These are phyloP conservation scores for Neofusicoccum parvum DNA, from an alignment of 2,329 filamentous ascomycete species.

Conservation along the genomic window DNA sequence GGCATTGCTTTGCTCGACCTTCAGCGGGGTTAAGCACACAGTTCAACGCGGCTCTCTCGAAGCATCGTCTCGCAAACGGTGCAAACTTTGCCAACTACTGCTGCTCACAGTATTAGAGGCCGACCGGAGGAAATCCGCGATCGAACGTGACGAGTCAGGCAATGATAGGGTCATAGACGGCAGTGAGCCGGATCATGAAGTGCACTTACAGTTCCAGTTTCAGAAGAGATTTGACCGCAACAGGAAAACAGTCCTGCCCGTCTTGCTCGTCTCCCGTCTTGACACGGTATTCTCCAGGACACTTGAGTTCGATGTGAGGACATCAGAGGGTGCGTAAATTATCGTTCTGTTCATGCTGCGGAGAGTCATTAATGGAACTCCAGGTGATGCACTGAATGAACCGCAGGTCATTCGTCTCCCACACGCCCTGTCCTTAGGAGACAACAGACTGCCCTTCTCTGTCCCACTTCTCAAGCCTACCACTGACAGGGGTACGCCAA, in stretches of 20 bases:
- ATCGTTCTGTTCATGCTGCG: background rate
- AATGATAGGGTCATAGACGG: background rate
- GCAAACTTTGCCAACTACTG: slow-evolving; percentile 12
- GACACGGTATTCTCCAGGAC: slow-evolving; percentile 8
- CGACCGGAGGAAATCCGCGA: background rate
- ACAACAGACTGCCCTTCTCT: background rate
- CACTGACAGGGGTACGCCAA: slow-evolving; percentile 1
- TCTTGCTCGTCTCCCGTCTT: background rate
- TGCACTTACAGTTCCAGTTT: slow-evolving; percentile 2
- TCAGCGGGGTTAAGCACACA: background rate
- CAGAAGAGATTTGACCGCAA: background rate
- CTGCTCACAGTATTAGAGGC: background rate
- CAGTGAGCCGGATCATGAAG: background rate
- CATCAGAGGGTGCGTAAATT: background rate
- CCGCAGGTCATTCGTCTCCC: background rate
- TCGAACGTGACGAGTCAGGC: background rate
- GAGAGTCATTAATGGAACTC: background rate
- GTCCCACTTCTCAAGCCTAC: background rate
- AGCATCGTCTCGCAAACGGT: slow-evolving; percentile 5
- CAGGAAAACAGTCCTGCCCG: background rate
- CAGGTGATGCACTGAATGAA: slow-evolving; percentile 8
- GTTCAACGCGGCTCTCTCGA: background rate
- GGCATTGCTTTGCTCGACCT: slow-evolving; percentile 3
- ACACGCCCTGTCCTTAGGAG: background rate
- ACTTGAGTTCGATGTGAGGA: slow-evolving; percentile 10